Base-by-base conservation (phyloP, 306 rosid species). In the Fragaria iinumae region DNA sequence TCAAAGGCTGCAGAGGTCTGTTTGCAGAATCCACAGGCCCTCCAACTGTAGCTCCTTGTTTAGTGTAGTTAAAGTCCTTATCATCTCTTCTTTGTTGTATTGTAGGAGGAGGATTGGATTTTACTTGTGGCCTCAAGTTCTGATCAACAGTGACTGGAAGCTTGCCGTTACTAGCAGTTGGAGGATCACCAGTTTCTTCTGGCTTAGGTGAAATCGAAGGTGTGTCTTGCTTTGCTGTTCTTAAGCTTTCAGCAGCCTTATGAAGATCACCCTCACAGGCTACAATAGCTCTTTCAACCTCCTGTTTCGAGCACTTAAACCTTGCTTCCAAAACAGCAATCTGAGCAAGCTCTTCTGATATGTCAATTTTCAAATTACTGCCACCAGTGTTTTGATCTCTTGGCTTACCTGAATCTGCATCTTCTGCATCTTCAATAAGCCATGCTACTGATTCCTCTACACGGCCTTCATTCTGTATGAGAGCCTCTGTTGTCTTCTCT, bases 281-380 rank as follows among this genome's bases (percentile, higher is more conserved):
- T 73, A 96, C 98, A 53, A 96, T 53, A 59, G 89, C 96, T 88
- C 97, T 92, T 85, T 96, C 99, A 78, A 96, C 97, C 79, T 96
- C 99, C 82, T 91, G 99, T 82, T 86, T 96, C 20, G 96, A 88
- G 84, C 93, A 96, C 67, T 82, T 83, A 72, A 72, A 85, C 82
- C 86, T 83, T 45, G 79, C 76, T 77, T 88, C 98, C 89, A 96
- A 47, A 82, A 86, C 97, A 27, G 97, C 86, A 59, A 92, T 81
- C 65, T 67, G 87, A 60, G 90, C 94, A 73, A 96, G 86, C 82
- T 96, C 99, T 45, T 92, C 98, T 11, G 99, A 92, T 89, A 96
- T 96, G 87, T 96, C 98, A 73, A 96, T 91, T 85, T 96, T 96
- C 89, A 96, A 75, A 86, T 76, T 87, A 39, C 80, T 81, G 72